These are phyloP conservation scores for Gardenia jasminoides DNA, from an alignment of 257 asterid species.

Conservation along the genomic window DNA sequence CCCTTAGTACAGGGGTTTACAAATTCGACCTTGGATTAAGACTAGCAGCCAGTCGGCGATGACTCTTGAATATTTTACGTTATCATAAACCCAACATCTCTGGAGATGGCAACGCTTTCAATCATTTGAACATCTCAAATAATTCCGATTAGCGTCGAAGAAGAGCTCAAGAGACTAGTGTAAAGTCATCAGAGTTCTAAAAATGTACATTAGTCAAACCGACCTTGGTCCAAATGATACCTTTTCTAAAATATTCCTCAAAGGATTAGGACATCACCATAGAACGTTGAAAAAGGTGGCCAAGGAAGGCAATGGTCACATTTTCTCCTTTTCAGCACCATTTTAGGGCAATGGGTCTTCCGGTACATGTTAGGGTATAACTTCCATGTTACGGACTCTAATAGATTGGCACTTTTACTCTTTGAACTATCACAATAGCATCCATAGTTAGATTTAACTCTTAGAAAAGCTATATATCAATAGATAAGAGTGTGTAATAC, in stretches of 20 bases:
- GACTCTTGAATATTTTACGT: background rate
- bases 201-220: conserved; percentile 52
- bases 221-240: conserved; percentile 31
- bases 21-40: background rate
- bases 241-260: conserved; percentile 25
- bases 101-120: background rate
- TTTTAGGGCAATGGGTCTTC: no score
- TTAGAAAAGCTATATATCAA: no score
- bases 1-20: conserved; percentile 13
- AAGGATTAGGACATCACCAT: conserved; percentile 19
- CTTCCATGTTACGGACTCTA: no score
- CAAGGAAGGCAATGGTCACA: background rate
- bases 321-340: background rate
- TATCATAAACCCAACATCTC: background rate
- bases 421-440: no score
- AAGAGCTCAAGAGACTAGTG: conserved; percentile 5
- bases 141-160: conserved; percentile 9
- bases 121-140: conserved; percentile 16
- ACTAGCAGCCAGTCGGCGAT: background rate
- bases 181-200: background rate
- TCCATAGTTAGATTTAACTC: no score
- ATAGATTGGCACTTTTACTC: no score
- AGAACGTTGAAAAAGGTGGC: conserved; percentile 1
- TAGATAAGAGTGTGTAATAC: no score
- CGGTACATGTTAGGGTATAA: no score